Evolutionary conservation across 495 filamentous ascomycete genomes (phyloP).

Genomic region (Sordaria brevicollis): DNA sequence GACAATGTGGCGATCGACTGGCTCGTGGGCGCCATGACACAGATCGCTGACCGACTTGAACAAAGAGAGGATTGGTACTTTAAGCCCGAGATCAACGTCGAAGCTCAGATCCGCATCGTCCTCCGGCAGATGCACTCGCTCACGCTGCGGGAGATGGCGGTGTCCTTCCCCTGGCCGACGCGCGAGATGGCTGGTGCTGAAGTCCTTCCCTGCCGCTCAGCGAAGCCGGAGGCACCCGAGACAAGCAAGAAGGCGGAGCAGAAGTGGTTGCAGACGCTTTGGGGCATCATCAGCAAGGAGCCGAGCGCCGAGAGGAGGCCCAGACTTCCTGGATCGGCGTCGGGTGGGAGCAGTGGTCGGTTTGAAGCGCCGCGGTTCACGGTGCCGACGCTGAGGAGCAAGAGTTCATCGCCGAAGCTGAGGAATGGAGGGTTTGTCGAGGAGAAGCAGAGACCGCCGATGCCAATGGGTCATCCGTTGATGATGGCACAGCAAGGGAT

Average conservation of each 20-base stretch:
- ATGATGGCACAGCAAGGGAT: background rate
- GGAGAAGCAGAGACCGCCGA: background rate
- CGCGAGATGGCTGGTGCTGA: conserved; percentile 27
- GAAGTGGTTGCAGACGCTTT: conserved; percentile 21
- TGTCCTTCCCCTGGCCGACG: conserved; percentile 26
- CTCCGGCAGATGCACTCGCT: conserved; percentile 20
- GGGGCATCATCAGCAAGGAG: conserved; percentile 15
- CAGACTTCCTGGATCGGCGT: background rate
- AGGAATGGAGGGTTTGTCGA: background rate
- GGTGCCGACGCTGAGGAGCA: conserved; percentile 1
- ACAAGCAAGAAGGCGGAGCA: conserved; percentile 16
- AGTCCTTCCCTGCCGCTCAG: conserved; percentile 24
- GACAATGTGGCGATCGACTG: conserved; percentile 24
- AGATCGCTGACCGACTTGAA: conserved; percentile 23
- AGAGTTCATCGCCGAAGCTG: background rate
- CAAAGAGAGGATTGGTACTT: conserved; percentile 20
- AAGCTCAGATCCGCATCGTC: conserved; percentile 27
- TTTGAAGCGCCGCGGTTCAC: conserved; percentile 17
- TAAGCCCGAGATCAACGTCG: conserved; percentile 19
- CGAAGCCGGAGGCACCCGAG: conserved; percentile 9
- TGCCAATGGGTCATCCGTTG: background rate
- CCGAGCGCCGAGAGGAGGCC: background rate
- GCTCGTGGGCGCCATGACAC: conserved; percentile 25
- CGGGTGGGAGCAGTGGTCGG: conserved; percentile 5
- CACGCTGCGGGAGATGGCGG: conserved; percentile 24